Evolutionary conservation across 2,329 filamentous ascomycete species (phyloP).

Genomic region (Calonectria naviculata): DNA sequence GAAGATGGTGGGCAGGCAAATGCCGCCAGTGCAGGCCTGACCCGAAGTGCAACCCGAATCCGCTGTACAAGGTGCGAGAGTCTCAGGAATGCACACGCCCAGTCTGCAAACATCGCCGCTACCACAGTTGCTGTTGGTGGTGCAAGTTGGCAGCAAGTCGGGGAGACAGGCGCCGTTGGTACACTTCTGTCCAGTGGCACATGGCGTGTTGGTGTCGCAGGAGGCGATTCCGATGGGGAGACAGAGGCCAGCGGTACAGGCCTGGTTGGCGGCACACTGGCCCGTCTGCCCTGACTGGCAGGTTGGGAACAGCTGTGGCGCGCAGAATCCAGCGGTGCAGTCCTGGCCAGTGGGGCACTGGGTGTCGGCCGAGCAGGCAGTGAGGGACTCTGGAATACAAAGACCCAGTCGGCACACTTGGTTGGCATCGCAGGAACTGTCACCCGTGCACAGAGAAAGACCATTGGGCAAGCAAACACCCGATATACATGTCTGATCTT

Average conservation of each 20-base stretch:
- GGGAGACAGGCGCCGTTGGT: slow-evolving; percentile 3
- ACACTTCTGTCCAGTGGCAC: slow-evolving; percentile 2
- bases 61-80: not conserved
- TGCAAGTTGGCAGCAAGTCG: not conserved
- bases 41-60: not conserved
- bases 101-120: not conserved
- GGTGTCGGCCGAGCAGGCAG: not conserved
- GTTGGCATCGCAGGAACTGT: not conserved
- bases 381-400: not conserved
- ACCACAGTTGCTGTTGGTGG: not conserved
- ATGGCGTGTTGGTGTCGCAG: not conserved
- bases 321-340: slow-evolving; percentile 6
- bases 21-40: not conserved
- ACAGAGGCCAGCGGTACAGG: slow-evolving; percentile 5
- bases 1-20: not conserved
- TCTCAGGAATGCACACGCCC: not conserved
- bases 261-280: not conserved
- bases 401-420: slow-evolving; percentile 4
- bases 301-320: not conserved
- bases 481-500: not conserved
- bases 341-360: not conserved
- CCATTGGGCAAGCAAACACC: not conserved
- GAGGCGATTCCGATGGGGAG: not conserved
- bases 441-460: not conserved
- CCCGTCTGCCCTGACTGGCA: not conserved